phyloP scores from a whole-genome alignment of 768 basidiomycete genomes.

The Podaxis rugospora region DNA sequence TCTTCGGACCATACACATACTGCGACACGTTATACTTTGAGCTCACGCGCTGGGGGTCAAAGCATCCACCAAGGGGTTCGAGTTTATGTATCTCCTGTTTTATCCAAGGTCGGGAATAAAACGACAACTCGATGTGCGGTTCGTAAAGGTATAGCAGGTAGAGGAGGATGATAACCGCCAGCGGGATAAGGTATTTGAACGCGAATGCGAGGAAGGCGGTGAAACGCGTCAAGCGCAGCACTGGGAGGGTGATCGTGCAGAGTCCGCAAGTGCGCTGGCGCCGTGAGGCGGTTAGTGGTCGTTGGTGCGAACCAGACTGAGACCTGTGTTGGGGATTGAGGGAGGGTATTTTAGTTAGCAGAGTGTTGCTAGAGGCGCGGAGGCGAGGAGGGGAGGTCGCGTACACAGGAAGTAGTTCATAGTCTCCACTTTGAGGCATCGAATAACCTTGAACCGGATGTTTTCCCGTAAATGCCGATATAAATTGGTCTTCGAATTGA shows the following conservation, averaged over 20 bases:
- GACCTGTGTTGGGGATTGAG: slow-evolving; percentile 13
- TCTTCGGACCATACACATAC: slow-evolving; percentile 58
- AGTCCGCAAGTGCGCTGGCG: background rate
- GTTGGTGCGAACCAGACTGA: slow-evolving; percentile 1
- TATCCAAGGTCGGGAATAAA: slow-evolving; percentile 78
- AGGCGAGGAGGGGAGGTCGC: slow-evolving; percentile 26
- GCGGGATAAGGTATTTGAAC: slow-evolving; percentile 41
- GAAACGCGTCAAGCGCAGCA: slow-evolving; percentile 18
- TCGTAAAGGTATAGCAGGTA: slow-evolving; percentile 63
- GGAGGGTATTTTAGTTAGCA: slow-evolving; percentile 9
- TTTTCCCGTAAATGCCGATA: background rate
- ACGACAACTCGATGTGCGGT: slow-evolving; percentile 79
- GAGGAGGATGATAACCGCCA: slow-evolving; percentile 34
- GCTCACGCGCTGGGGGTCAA: slow-evolving; percentile 56
- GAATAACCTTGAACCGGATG: background rate
- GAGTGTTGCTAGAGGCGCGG: slow-evolving; percentile 14
- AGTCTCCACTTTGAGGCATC: slow-evolving; percentile 21
- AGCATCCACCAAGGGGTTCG: slow-evolving; percentile 69
- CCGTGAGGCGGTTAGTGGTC: slow-evolving; percentile 10
- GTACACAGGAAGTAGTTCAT: slow-evolving; percentile 51
- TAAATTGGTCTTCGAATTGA: background rate
- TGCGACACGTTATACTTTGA: slow-evolving; percentile 64
- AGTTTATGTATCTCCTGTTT: slow-evolving; percentile 63
- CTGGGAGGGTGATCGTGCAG: background rate
- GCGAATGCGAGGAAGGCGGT: slow-evolving; percentile 20